phyloP scores from a whole-genome alignment of 768 basidiomycete genomes.

The Phylloporus arenicola region DNA sequence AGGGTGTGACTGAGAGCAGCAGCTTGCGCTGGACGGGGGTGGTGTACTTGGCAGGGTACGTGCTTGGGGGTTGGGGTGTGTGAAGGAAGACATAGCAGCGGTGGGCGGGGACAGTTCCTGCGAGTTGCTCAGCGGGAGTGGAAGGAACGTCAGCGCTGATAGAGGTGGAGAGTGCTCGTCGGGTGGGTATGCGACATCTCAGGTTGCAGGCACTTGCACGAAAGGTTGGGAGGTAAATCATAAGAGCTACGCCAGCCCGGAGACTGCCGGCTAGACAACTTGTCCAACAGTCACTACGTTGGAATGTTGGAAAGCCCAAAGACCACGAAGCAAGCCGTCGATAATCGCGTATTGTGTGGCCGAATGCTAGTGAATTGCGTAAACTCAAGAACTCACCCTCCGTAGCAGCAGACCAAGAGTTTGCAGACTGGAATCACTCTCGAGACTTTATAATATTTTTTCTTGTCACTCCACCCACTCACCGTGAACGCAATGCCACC shows the following conservation, averaged over 20 bases:
- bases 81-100: conserved; percentile 53
- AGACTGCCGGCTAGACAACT: background rate
- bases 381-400: no score
- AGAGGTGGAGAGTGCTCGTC: conserved; percentile 8
- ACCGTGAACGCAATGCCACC: no score
- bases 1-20: conserved; percentile 38
- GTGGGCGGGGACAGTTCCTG: conserved; percentile 52
- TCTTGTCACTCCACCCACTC: no score
- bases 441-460: no score
- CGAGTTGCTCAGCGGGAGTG: conserved; percentile 25
- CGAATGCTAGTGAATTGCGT: no score
- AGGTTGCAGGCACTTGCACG: background rate
- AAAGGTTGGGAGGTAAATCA: no score
- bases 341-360: no score
- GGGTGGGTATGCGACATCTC: background rate
- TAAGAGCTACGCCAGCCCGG: background rate
- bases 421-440: no score
- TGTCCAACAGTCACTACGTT: background rate
- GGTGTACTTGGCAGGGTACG: conserved; percentile 43
- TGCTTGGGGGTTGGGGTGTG: conserved; percentile 41
- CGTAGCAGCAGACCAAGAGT: no score
- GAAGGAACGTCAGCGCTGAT: background rate
- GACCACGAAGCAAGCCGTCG: no score
- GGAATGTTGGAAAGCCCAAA: no score
- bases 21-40: conserved; percentile 50